Base-by-base conservation (phyloP, 495 filamentous ascomycete species). In the Hypoxylon intermedium region DNA sequence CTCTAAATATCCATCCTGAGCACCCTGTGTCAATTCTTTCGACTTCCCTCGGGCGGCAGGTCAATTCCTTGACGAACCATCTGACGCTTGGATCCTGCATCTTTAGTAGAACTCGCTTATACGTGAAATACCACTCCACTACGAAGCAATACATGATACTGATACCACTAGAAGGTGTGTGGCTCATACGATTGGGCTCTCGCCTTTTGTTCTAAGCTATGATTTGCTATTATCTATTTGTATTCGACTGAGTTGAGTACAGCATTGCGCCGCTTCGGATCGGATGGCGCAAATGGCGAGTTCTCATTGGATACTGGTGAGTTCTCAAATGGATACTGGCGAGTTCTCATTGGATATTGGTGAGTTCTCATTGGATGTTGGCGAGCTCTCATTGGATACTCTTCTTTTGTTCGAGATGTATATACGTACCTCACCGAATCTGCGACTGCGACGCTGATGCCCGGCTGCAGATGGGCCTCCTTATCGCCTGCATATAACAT, bases 161-260 rank as follows among this genome's bases (percentile, higher is more conserved):
- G 3, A 3, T 7, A 6, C 9, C 2, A 30, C 1, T 7, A 21
- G 2, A 7, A 34, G 4, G 0, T 26, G 9, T 16, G 19, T 48
- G 9, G 7, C 36, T n/a, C n/a, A n/a, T n/a, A 2, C 24, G 1
- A 57, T 49, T 58, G 53, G 53, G 24, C 13, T 26, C 3, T 46
- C 34, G 16, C 15, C 19, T 58, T 49, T 42, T 49, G 34, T 43
- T 5, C 15, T n/a, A 2, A 42, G 28, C 12, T 0, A 42, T 58
- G 53, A 49, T 48, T 49, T 21, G 53, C 33, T 18, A 42, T 46
- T 46, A 12, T 20, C 38, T 12, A 21, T 44, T 34, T 53, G 24
- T 44, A 6, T 12, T 23, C 0, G 15, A 9, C 2, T 23, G 2
- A 19, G 9, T 41, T 3, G n/a, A 26, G 15, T 36, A 13, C 15